Evolutionary conservation across 78 protist species (phyloP), one percentile per base, ranked within the genome.

Genomic region (Pigoraptor vietnamica): DNA sequence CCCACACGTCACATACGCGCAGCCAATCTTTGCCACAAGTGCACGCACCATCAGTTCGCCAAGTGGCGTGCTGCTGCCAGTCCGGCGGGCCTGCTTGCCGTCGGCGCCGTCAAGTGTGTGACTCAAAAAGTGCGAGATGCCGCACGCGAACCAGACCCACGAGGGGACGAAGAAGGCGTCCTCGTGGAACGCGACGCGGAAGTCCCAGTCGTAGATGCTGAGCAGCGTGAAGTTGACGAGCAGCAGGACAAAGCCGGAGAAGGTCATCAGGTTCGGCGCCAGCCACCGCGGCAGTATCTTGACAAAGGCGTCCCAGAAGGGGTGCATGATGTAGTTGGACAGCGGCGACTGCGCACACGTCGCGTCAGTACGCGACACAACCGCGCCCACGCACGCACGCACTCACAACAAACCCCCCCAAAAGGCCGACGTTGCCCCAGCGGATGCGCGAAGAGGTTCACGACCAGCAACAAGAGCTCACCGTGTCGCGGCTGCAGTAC

Each of bases 61-160:
- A 29, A 95, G 87, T n/a, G 96, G 94, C 0, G 92, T 29, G 24
- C 81, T 2, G 9, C 81, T 48, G 38, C 92, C 93, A 0, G 96
- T 95, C 23, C 90, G 48, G 34, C 96, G 94, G 0, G 96, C 96
- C 36, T 95, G 96, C 40, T 93, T 93, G 37, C 96, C 96, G 83
- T 95, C 96, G 33, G 56, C 0, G 67, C 90, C 81, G 91, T 95
- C 96, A 2, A 95, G 81, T 19, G 95, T 93, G 23, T 93, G 94
- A 40, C 91, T 91, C 38, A 24, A 0, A 55, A 93, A 95, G 14
- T 92, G 55, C 35, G 37, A 9, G 34, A 56, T 6, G 9, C 48
- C 92, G n/a, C 2, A 19, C 35, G 29, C 24, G 88, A 83, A 35
- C 88, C 88, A 83, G 19, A 83, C 88, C 34, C 38, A 83, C 25